Evolutionary conservation across 768 basidiomycete genomes (phyloP).

Genomic region (Psilocybe cubensis): DNA sequence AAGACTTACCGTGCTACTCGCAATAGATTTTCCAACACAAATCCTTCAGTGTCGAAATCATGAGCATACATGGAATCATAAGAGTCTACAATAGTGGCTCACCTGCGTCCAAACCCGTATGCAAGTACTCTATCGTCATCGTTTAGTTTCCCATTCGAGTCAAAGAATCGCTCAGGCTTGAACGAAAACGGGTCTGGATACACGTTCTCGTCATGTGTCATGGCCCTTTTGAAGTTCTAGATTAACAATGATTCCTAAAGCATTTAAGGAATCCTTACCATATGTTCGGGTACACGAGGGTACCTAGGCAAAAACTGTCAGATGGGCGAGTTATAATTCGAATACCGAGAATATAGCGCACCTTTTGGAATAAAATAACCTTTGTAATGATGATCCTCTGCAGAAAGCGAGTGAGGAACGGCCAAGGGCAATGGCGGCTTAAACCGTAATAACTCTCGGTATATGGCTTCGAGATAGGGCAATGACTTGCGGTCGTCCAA

Average conservation of each 20-base stretch:
- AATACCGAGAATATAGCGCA: background rate
- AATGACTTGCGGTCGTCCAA: slow-evolving; percentile 27
- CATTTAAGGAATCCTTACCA: slow-evolving; percentile 13
- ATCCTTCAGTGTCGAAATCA: slow-evolving; percentile 1
- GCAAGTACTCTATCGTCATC: slow-evolving; percentile 12
- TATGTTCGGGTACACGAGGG: slow-evolving; percentile 18
- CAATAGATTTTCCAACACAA: slow-evolving; percentile 16
- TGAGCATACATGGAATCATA: background rate
- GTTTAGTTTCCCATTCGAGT: slow-evolving; percentile 9
- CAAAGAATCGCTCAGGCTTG: slow-evolving; percentile 32
- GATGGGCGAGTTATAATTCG: background rate
- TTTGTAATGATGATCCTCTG: slow-evolving; percentile 30
- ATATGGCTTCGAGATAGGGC: slow-evolving; percentile 30
- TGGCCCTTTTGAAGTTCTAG: slow-evolving; percentile 16
- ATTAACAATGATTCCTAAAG: background rate
- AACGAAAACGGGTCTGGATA: slow-evolving; percentile 29
- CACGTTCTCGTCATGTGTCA: slow-evolving; percentile 27
- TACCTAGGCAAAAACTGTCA: slow-evolving; percentile 9
- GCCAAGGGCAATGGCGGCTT: slow-evolving; percentile 20
- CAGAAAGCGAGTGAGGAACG: slow-evolving; percentile 22
- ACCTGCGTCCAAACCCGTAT: slow-evolving; percentile 27
- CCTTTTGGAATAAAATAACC: slow-evolving; percentile 32
- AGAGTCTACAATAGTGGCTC: background rate
- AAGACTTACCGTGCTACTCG: slow-evolving; percentile 14
- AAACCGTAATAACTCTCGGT: slow-evolving; percentile 24